These are phyloP conservation scores for Pyricularia pennisetigena DNA, from an alignment of 2,329 filamentous ascomycete species.

Conservation along the genomic window DNA sequence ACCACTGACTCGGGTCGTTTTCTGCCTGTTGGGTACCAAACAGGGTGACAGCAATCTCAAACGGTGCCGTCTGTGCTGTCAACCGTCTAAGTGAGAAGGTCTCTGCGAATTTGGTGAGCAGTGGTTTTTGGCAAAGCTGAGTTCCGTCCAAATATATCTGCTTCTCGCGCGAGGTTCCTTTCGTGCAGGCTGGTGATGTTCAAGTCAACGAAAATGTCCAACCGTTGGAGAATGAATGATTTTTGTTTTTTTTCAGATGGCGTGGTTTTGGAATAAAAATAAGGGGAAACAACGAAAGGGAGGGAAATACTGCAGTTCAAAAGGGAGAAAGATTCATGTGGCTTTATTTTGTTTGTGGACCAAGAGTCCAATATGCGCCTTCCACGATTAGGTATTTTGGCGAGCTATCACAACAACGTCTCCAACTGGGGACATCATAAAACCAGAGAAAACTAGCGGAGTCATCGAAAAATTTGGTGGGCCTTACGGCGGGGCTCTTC, in stretches of 20 bases:
- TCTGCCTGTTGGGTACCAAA: too few species aligned
- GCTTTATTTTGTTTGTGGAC: background rate
- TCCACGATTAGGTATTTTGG: background rate
- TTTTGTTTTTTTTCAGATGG: too few species aligned
- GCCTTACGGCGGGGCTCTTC: background rate
- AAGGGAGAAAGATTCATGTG: background rate
- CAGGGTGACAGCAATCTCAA: too few species aligned
- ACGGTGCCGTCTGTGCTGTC: too few species aligned
- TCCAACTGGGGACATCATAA: background rate
- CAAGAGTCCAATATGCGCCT: background rate
- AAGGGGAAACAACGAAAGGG: background rate
- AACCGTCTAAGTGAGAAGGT: background rate
- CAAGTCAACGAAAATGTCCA: background rate
- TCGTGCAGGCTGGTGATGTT: background rate
- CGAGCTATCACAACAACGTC: background rate
- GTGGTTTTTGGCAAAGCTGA: background rate
- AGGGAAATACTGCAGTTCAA: background rate
- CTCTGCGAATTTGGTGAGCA: background rate
- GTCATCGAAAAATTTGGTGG: background rate
- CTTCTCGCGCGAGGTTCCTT: background rate
- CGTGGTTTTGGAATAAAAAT: background rate
- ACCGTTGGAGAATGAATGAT: background rate
- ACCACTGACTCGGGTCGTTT: too few species aligned
- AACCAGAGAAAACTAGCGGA: background rate
- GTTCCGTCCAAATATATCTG: background rate